Base-by-base conservation (phyloP, 768 basidiomycete species). In the Candolleomyces efflorescens region DNA sequence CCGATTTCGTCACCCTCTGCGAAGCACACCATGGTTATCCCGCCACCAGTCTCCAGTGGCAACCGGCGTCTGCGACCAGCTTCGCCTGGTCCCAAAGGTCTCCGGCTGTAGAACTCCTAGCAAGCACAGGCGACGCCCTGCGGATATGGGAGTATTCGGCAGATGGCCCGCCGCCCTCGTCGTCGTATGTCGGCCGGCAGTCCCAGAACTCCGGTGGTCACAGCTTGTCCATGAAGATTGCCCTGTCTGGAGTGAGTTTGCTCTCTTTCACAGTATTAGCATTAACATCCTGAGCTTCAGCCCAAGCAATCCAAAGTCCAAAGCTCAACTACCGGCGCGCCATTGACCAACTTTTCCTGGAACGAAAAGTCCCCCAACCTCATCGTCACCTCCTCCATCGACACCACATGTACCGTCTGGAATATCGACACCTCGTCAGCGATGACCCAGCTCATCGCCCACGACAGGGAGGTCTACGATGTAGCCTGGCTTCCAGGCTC, bases 361-460 rank as follows among this genome's bases (percentile, higher is more conserved):
- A 98, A 97, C 68, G 87, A 94, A 65, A 90, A 94, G 67, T 80
- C 89, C 0, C 94, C 96, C 0, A 87, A 85, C 60, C 84, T 92
- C 51, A 87, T 98, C 64, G 96, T 98, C 38, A 99, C 97, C 5
- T 95, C 96, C 22, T 97, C 94, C 7, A 96, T 98, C 65, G 97
- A 99, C 69, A 99, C 97, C 52, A 97, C 95, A 13, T 98, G 96
- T 70, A 98, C 97, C 1, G 90, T 98, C 22, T 99, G 97, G 97
- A 97, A 99, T 71, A 92, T 99, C 68, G 90, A 96, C 65, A 92
- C 92, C 3, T 84, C 86, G 23, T 87, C 90, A 6, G 96, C 97
- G 23, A 85, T 98, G 68, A 99, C 97, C 2, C 97, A 98, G 71
- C 85, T 99, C 59, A 96, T 97, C 66, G 94, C 96, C 0, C 96